Conservation (phyloP, 2,329 filamentous ascomycete genomes). For the Pseudogymnoascus pannorum region DNA sequence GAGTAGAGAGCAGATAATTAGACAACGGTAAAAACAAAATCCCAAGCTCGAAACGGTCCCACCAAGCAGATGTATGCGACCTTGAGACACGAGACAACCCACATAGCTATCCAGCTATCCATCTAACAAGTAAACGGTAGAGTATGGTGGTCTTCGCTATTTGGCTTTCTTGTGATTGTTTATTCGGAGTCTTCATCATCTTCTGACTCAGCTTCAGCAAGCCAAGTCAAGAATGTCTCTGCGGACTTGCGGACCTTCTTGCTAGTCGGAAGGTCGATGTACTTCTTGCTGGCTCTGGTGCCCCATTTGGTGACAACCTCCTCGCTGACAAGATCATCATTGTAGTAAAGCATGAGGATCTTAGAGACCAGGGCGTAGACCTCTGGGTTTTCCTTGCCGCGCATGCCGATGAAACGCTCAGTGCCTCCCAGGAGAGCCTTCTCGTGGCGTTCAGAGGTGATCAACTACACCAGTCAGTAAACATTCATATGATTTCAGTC, state of each 20-base stretch:
- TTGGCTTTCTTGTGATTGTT: background rate
- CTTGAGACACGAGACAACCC: background rate
- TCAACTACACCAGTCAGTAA: constrained; percentile 44
- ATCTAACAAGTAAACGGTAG: background rate
- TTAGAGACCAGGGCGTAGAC: constrained; percentile 72
- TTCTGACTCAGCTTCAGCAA: constrained; percentile 73
- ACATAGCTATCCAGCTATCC: background rate
- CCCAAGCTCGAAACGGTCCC: background rate
- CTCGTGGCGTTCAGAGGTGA: constrained; percentile 87
- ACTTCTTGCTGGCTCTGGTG: constrained; percentile 95
- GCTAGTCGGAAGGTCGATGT: constrained; percentile 80
- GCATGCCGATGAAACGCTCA: constrained; percentile 73
- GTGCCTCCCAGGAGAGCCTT: constrained; percentile 93
- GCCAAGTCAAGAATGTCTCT: constrained; percentile 90
- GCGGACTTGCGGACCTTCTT: constrained; percentile 95
- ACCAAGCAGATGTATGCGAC: constrained; percentile 2
- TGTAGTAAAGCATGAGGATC: constrained; percentile 83
- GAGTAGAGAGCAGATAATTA: constrained; percentile 9
- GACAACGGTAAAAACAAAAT: background rate
- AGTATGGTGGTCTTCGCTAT: background rate
- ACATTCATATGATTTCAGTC: constrained; percentile 17
- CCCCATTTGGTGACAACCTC: constrained; percentile 89
- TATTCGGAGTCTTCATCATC: constrained; percentile 52
- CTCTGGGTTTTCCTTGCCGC: constrained; percentile 70
- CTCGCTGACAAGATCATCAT: constrained; percentile 82